Conservation (phyloP, 345 rosid genomes). For the Hirschfeldia incana region DNA sequence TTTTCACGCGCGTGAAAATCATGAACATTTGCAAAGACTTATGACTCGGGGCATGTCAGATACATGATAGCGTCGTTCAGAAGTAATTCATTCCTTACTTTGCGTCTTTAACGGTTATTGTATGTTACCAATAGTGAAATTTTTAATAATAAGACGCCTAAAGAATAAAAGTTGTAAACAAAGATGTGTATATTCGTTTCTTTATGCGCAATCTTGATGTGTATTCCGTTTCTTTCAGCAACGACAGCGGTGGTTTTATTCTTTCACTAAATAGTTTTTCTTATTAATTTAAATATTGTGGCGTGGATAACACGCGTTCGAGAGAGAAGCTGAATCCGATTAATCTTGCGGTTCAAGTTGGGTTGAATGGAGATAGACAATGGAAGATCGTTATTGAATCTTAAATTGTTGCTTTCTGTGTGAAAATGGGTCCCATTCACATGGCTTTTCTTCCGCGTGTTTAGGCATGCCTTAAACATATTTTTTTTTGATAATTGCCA, state of each 20-base stretch:
- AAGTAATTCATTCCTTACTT: neutral
- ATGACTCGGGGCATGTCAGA: neutral
- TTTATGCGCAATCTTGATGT: neutral
- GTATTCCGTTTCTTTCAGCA: neutral
- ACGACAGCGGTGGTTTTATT: neutral
- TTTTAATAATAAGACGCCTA: neutral
- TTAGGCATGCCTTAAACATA: neutral
- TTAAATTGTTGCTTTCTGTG: constrained; percentile 9
- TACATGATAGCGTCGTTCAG: neutral
- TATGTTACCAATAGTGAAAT: neutral
- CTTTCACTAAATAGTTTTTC: neutral
- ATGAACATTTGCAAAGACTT: constrained; percentile 7
- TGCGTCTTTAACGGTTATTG: neutral
- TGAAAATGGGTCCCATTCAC: constrained; percentile 8
- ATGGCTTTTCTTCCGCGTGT: neutral
- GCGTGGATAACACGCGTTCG: constrained; percentile 10
- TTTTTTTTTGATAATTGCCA: too few species aligned
- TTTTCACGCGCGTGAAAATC: neutral
- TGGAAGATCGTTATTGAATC: constrained; percentile 20
- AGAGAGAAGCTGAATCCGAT: neutral
- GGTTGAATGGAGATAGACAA: constrained; percentile 18
- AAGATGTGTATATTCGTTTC: neutral
- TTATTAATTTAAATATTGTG: neutral
- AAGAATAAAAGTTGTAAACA: neutral
- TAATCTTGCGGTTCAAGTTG: constrained; percentile 30